Evolutionary conservation across 1,284 basidiomycete species (phyloP).

Genomic region (Porodaedalea pini): DNA sequence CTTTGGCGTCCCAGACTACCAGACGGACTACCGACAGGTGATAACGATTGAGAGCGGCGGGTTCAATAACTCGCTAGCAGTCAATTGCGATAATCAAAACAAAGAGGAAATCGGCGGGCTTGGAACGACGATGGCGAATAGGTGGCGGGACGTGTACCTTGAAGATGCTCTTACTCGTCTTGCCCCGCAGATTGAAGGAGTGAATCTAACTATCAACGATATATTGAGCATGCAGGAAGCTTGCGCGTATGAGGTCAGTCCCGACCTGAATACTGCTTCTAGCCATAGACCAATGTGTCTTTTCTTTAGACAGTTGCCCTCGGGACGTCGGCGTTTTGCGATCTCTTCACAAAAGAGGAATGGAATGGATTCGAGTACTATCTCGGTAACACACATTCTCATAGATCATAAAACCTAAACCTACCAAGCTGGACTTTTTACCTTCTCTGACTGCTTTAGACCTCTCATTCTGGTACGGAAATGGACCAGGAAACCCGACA

Average conservation of each 20-base stretch:
- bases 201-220: slow-evolving; percentile 56
- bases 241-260: slow-evolving; percentile 55
- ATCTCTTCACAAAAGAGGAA: slow-evolving; percentile 55
- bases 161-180: slow-evolving; percentile 56
- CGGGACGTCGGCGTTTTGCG: slow-evolving; percentile 73
- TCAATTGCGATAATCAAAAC: slow-evolving; percentile 41
- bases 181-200: slow-evolving; percentile 57
- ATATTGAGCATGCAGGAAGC: slow-evolving; percentile 47
- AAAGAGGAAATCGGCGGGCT: slow-evolving; percentile 33
- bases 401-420: neutral
- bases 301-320: slow-evolving; percentile 53
- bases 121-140: slow-evolving; percentile 39
- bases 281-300: slow-evolving; percentile 21
- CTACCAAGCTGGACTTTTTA: slow-evolving; percentile 33
- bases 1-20: slow-evolving; percentile 52
- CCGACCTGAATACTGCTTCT: no score
- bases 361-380: slow-evolving; percentile 67
- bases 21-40: slow-evolving; percentile 43
- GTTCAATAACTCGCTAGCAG: slow-evolving; percentile 59
- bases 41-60: slow-evolving; percentile 50
- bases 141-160: slow-evolving; percentile 56
- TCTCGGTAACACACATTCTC: slow-evolving; percentile 47
- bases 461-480: slow-evolving; percentile 50
- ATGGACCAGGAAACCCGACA: slow-evolving; percentile 46
- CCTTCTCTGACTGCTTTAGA: slow-evolving; percentile 30